phyloP scores from a whole-genome alignment of 73 alveolate genomes.

The Uronychia setigera region DNA sequence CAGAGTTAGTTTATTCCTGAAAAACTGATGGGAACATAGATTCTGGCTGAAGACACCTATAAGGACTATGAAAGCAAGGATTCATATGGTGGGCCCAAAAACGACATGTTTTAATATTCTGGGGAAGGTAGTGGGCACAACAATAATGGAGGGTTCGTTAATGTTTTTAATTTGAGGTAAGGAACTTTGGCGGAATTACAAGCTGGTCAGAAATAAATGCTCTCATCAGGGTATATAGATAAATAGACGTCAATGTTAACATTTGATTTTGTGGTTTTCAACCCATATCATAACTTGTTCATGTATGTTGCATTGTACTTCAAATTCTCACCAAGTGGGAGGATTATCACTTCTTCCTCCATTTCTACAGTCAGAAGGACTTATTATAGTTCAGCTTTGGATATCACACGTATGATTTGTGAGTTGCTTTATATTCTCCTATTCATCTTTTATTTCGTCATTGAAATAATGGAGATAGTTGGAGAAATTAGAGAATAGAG shows the following conservation, averaged over 20 bases:
- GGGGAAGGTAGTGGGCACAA: background rate
- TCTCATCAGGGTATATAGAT: conserved; percentile 18
- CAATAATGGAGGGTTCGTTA: conserved; percentile 35
- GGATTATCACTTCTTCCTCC: background rate
- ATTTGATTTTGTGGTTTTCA: conserved; percentile 35
- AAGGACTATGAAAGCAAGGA: background rate
- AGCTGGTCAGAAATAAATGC: background rate
- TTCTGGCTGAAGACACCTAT: background rate
- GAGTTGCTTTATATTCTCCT: conserved; percentile 41
- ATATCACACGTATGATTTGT: conserved; percentile 16
- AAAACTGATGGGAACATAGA: conserved; percentile 35
- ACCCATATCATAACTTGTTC: conserved; percentile 32
- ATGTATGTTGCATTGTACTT: conserved; percentile 8
- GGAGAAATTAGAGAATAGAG: conserved; percentile 3
- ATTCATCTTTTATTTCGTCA: conserved; percentile 31
- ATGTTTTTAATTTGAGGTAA: background rate
- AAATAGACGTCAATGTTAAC: conserved; percentile 27
- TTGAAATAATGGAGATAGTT: conserved; percentile 30
- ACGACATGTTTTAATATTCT: background rate
- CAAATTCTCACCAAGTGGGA: conserved; percentile 41
- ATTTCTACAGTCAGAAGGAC: conserved; percentile 21
- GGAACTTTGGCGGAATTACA: background rate
- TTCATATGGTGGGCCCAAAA: conserved; percentile 22
- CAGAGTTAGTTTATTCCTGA: conserved; percentile 9
- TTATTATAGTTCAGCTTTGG: conserved; percentile 16